Evolutionary conservation across 306 rosid species (phyloP), one percentile per base, ranked within the genome.

Genomic region (Acacia crassicarpa): DNA sequence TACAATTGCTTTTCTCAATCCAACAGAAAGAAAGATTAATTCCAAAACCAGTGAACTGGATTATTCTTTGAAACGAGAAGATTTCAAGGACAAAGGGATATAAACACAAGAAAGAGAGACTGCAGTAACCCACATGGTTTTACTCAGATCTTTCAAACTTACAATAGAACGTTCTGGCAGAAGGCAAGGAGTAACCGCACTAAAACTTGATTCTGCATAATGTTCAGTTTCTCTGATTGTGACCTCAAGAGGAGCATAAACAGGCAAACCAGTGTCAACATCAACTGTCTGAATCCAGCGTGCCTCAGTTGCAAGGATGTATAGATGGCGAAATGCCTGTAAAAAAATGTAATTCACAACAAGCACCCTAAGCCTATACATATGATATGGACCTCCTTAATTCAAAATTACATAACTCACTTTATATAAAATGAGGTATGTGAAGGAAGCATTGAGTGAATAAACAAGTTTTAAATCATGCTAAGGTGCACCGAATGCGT

Each of bases 201-300:
- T 91, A 83, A 91, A 95, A 85, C 94, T 91, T 77, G 98, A 93
- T 81, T 95, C 98, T 46, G 97, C 94, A 91, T 90, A 92, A 89
- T 91, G 92, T 66, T 91, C 97, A 80, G 98, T 93, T 88, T 95
- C 99, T 84, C 78, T 88, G 74, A 90, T 75, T 44, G 98, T 93
- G 80, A 93, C 90, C 81, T 93, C 95, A 80, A 95, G 91, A 76
- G 99, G 99, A 73, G 95, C 93, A 89, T 93, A 93, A 77, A 91
- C 99, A 13, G 99, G 97, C 79, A 95, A 81, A 85, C 99, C 98
- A 10, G 94, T 90, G 89, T 95, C 99, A 65, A 95, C 99, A 82
- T 95, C 99, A 83, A 93, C 97, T 15, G 99, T 95, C 85, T 93
- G 98, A 86, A 95, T 89, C 98, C 99, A 95, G 63, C 99, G 92